Base-by-base conservation (phyloP, 345 rosid species). In the Citropsis articulata region DNA sequence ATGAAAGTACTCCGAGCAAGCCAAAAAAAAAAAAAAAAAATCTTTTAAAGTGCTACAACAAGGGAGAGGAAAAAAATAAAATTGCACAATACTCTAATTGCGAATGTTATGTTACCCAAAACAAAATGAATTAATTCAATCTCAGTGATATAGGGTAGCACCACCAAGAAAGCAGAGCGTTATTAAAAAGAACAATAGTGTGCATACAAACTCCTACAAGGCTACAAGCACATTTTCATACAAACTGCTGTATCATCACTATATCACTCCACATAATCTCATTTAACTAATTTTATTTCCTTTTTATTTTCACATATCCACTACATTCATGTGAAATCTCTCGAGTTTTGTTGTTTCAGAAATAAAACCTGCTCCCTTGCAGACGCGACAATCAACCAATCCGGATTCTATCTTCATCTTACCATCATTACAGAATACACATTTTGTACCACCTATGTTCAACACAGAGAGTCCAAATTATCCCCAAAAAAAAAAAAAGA, bases 321-420 rank as follows among this genome's bases (percentile, higher is more conserved):
- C 50, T 3, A 45, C 1, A 12, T 13, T 18, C 57, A 18, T 53
- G 57, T 0, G 2, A 53, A 1, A 53, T 53, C 7, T 53, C 6
- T 19, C 22, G n/a, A 53, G 57, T 53, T 18, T 53, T 53, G 1
- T 53, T 53, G 57, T 53, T 53, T 53, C 22, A 71, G 68, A 48
- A 40, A 28, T 55, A 50, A 45, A 87, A 95, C 98, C 97, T 92
- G 97, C 94, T 77, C 98, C 98, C 81, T 88, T 95, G 90, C 98
- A 93, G 40, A 93, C 98, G 83, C 81, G 91, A 77, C 98, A 95
- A 57, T 90, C 87, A 45, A 92, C 90, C 82, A 83, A 69, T 33
- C 98, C 91, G 0, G 89, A 83, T 81, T 92, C 98, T 68, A 87
- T 87, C 85, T 92, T 95, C 98, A 95, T 95, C 88, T 92, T 93